Conservation (phyloP, 495 filamentous ascomycete genomes). For the Sphaerosporella brunnea region DNA sequence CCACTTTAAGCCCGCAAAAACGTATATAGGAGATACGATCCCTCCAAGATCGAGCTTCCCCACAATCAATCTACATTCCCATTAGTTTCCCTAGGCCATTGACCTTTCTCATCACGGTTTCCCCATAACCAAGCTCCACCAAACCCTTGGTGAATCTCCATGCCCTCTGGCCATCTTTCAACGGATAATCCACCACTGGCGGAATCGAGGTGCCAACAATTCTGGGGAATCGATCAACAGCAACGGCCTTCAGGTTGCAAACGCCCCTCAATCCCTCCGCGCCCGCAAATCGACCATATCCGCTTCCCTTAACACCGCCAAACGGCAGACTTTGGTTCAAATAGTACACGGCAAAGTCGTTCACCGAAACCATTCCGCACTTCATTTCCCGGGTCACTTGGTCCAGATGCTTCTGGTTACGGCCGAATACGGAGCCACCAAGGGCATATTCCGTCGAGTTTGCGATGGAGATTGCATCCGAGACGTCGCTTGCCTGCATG, state of each 20-base stretch:
- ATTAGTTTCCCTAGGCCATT: slow-evolving; percentile 23
- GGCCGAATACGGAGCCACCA: slow-evolving; percentile 69
- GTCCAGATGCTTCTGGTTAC: slow-evolving; percentile 34
- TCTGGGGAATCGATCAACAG: slow-evolving; percentile 50
- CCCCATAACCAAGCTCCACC: slow-evolving; percentile 38
- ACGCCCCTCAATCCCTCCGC: slow-evolving; percentile 70
- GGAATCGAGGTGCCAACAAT: slow-evolving; percentile 60
- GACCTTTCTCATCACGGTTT: slow-evolving; percentile 28
- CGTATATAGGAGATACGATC: too few relatives aligned
- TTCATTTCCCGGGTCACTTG: slow-evolving; percentile 48
- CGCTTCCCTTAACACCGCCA: slow-evolving; percentile 68
- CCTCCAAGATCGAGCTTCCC: too few relatives aligned
- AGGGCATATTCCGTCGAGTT: slow-evolving; percentile 65
- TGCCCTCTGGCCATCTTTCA: slow-evolving; percentile 35
- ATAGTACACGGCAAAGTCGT: slow-evolving; percentile 87
- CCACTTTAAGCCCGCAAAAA: too few relatives aligned
- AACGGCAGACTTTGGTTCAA: slow-evolving; percentile 75
- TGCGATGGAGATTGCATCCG: slow-evolving; percentile 48
- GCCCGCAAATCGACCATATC: slow-evolving; percentile 85
- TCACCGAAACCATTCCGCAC: slow-evolving; percentile 79
- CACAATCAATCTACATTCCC: slow-evolving; percentile 1
- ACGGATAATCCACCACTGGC: slow-evolving; percentile 59
- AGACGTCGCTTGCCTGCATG: slow-evolving; percentile 47
- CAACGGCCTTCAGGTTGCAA: slow-evolving; percentile 75
- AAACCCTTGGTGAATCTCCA: slow-evolving; percentile 39